A percentile compares a stretch with the other conserved stretches of the same genome.
phyloP scores from a whole-genome alignment of 169 alveolate genomes.

The Cryptosporidium bovis region DNA sequence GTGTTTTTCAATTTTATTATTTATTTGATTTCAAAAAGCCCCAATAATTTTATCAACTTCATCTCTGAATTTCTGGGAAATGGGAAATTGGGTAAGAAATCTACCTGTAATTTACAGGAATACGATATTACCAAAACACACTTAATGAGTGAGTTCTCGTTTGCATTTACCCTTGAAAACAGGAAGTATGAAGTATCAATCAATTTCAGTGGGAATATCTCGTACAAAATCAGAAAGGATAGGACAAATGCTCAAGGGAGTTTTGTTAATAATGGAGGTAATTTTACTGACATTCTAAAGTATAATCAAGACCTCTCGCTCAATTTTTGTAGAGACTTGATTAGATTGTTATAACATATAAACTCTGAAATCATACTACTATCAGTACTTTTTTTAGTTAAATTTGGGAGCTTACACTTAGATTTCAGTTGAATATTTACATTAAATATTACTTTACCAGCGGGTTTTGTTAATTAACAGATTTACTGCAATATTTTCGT shows the following conservation, averaged over 20 bases:
- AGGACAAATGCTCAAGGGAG: background rate
- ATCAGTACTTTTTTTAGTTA: too few species aligned
- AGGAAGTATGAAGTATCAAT: background rate
- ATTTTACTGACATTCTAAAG: background rate
- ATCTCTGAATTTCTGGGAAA: conserved; percentile 5
- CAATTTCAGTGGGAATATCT: conserved; percentile 24
- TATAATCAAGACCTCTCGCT: conserved; percentile 27
- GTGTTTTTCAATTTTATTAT: conserved; percentile 20
- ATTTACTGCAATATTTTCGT: too few species aligned
- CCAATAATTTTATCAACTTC: background rate
- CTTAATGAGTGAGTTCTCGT: background rate
- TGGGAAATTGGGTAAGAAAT: too few species aligned
- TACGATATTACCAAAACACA: background rate
- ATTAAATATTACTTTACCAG: too few species aligned
- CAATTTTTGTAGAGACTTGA: conserved; percentile 22
- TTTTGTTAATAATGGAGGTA: background rate
- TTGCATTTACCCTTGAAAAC: background rate
- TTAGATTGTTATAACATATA: background rate
- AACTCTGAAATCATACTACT: background rate
- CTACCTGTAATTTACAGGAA: background rate
- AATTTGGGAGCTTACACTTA: too few species aligned
- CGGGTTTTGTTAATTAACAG: too few species aligned
- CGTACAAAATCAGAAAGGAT: background rate
- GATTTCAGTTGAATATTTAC: too few species aligned
- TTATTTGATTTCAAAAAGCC: conserved; percentile 24